Evolutionary conservation across 2,329 filamentous ascomycete genomes (phyloP).

Genomic region (Thelonectria rubi): DNA sequence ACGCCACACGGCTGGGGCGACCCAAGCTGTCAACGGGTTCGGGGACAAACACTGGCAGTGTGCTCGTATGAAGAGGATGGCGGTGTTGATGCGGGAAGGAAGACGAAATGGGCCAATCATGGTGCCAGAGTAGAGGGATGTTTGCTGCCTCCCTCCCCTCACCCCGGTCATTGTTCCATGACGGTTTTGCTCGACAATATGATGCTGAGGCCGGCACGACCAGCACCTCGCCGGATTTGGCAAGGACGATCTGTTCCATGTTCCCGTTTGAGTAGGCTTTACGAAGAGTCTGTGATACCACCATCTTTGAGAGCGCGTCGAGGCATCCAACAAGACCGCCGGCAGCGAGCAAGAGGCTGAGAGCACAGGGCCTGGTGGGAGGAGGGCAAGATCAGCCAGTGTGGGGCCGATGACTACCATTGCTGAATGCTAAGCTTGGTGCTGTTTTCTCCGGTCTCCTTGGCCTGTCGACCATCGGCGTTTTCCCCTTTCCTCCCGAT

Average conservation of each 20-base stretch:
- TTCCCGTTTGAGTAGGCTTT: constrained; percentile 1
- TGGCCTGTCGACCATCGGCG: constrained; percentile 1
- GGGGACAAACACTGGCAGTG: constrained; percentile 22
- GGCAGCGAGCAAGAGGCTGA: neutral
- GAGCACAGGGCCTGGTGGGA: neutral
- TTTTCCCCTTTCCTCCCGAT: neutral
- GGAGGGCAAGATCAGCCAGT: constrained; percentile 17
- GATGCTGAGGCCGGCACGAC: neutral
- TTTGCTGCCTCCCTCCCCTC: constrained; percentile 12
- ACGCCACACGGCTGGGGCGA: constrained; percentile 35
- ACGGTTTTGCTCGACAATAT: neutral
- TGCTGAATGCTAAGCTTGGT: neutral
- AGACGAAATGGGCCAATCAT: neutral
- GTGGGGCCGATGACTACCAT: constrained; percentile 18
- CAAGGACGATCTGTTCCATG: neutral
- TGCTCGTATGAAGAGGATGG: constrained; percentile 9
- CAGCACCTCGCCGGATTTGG: constrained; percentile 4
- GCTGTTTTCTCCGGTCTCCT: neutral
- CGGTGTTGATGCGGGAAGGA: neutral
- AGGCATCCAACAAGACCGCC: neutral
- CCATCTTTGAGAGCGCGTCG: constrained; percentile 4
- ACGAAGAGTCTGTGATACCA: constrained; percentile 25
- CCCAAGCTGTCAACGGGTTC: constrained; percentile 10
- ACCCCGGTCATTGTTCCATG: neutral
- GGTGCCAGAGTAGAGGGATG: neutral